Percentiles rank a stretch among this genome's conserved stretches.
Evolutionary conservation across 2,329 filamentous ascomycete species (phyloP).

Genomic region (Penicillium expansum): DNA sequence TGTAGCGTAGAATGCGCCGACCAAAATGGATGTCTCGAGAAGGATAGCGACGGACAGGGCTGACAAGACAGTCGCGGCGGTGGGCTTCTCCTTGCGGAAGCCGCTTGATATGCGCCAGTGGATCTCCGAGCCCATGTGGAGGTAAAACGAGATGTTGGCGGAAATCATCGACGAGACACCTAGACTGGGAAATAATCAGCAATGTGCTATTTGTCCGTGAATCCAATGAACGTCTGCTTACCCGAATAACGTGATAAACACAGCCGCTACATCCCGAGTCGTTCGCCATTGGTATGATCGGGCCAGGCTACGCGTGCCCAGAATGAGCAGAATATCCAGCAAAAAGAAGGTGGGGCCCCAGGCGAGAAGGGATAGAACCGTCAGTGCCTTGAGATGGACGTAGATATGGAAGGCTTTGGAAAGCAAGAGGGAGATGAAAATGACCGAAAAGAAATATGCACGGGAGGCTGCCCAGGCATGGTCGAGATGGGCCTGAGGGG

Average conservation of each 20-base stretch:
- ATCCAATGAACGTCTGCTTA: background rate
- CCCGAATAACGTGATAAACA: constrained; percentile 6
- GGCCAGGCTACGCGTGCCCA: constrained; percentile 11
- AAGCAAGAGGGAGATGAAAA: constrained; percentile 11
- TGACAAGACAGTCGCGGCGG: constrained; percentile 12
- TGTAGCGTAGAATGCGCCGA: constrained; percentile 13
- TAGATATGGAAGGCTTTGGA: constrained; percentile 16
- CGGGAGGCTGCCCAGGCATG: constrained; percentile 8
- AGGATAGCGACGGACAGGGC: constrained; percentile 16
- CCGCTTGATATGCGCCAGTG: constrained; percentile 21
- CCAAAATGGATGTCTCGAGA: constrained; percentile 7
- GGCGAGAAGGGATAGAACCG: background rate
- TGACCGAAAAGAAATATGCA: constrained; percentile 14
- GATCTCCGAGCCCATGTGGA: constrained; percentile 22
- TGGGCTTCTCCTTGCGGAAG: constrained; percentile 13
- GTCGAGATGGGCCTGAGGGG: constrained; percentile 11
- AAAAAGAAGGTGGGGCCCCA: constrained; percentile 18
- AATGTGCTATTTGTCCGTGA: background rate
- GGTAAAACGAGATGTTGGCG: constrained; percentile 23
- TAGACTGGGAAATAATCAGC: constrained; percentile 9
- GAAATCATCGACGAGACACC: constrained; percentile 15
- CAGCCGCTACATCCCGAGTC: constrained; percentile 5
- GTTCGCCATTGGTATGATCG: constrained; percentile 11
- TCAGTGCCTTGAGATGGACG: constrained; percentile 5
- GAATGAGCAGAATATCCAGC: constrained; percentile 11